Evolutionary conservation across 345 rosid species (phyloP).

Genomic region (Eucalyptus lansdowneana): DNA sequence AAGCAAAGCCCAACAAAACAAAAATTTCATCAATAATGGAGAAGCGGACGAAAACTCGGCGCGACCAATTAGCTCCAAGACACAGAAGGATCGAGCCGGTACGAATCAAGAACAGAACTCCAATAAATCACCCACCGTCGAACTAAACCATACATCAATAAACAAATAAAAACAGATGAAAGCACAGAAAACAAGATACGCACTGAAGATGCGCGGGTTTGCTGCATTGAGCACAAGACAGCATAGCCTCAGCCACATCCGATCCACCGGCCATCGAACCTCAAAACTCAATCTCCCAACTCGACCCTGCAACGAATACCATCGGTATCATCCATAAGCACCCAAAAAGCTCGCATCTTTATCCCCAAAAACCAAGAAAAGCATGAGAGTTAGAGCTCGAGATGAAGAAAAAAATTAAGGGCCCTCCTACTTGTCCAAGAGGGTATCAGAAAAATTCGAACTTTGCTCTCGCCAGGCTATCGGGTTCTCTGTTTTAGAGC

Average conservation of each 20-base stretch:
- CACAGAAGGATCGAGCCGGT: background rate
- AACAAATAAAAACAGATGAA: background rate
- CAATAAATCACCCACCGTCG: background rate
- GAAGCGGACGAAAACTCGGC: background rate
- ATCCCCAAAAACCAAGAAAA: background rate
- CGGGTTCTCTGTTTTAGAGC: background rate
- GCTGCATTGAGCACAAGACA: slow-evolving; percentile 42
- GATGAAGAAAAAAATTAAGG: background rate
- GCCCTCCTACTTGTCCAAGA: background rate
- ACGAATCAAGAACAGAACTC: background rate
- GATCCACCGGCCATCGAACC: slow-evolving; percentile 42
- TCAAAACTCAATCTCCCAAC: background rate
- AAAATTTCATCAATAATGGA: background rate
- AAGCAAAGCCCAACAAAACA: background rate
- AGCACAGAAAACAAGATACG: background rate
- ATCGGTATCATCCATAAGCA: background rate
- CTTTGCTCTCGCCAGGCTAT: background rate
- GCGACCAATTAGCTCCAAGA: background rate
- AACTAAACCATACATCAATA: background rate
- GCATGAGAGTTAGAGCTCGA: background rate
- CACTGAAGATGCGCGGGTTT: slow-evolving; percentile 55
- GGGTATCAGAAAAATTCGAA: background rate
- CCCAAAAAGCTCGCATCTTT: background rate
- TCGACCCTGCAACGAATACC: background rate
- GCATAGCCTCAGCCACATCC: slow-evolving; percentile 14